These are phyloP conservation scores for Simplicillium aogashimaense DNA, from an alignment of 2,329 filamentous ascomycete species.

Conservation along the genomic window DNA sequence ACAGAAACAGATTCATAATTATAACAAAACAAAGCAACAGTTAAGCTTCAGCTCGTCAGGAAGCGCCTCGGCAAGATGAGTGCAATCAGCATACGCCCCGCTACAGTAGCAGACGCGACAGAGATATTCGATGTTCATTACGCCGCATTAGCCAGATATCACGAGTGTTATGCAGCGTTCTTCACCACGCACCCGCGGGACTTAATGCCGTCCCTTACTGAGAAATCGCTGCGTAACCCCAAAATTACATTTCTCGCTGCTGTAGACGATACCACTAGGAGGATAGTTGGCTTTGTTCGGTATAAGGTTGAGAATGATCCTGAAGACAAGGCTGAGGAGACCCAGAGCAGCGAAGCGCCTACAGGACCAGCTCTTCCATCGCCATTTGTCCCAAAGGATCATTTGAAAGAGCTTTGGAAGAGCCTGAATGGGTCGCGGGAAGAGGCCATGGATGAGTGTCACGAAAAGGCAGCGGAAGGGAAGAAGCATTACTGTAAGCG, in stretches of 20 bases:
- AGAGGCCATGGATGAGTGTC: conserved; percentile 11
- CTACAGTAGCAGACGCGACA: conserved; percentile 6
- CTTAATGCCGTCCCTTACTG: conserved; percentile 5
- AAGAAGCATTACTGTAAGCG: conserved; percentile 10
- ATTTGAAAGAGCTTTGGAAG: conserved; percentile 12
- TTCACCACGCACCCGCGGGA: conserved; percentile 8
- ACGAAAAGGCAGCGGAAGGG: conserved; percentile 8
- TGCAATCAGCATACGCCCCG: conserved; percentile 6
- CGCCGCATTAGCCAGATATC: conserved; percentile 8
- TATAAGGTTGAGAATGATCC: conserved; percentile 3
- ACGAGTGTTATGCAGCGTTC: conserved; percentile 12
- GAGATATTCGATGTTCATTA: conserved; percentile 10
- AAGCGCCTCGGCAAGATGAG: background rate
- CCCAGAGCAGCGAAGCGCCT: background rate
- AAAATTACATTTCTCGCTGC: conserved; percentile 8
- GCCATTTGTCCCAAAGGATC: conserved; percentile 8
- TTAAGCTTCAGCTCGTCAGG: too few relatives aligned
- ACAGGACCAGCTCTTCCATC: too few relatives aligned
- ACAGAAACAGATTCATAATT: background rate
- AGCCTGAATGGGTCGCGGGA: conserved; percentile 8
- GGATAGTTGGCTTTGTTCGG: conserved; percentile 8
- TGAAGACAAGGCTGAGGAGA: background rate
- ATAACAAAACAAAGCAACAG: too few relatives aligned
- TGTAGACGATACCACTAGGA: background rate
- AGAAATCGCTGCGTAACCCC: background rate